Evolutionary conservation across 768 basidiomycete genomes (phyloP).

Genomic region (Cystofilobasidium capitatum): DNA sequence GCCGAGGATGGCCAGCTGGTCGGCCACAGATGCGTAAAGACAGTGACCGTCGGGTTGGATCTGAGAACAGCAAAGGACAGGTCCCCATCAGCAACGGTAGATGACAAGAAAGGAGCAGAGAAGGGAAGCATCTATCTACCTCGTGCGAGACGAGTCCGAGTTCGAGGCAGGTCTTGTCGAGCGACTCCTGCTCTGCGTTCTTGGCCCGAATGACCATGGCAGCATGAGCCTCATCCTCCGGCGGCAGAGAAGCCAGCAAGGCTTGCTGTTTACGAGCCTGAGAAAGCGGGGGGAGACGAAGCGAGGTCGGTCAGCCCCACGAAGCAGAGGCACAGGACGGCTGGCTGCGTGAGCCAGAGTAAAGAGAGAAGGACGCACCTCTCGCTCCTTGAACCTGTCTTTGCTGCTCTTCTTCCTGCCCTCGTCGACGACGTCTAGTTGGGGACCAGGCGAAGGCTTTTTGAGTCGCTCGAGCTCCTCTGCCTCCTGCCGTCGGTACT

Average conservation of each 20-base stretch:
- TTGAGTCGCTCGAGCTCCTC: neutral
- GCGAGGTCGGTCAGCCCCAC: neutral
- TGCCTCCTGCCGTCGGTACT: conserved; percentile 4
- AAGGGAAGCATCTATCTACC: conserved; percentile 28
- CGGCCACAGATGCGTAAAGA: conserved; percentile 85
- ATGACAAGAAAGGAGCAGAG: neutral
- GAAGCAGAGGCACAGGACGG: neutral
- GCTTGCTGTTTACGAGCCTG: conserved; percentile 39
- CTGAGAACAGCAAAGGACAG: conserved; percentile 41
- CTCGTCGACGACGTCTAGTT: neutral
- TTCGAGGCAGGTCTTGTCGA: conserved; percentile 33
- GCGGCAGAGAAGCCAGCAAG: conserved; percentile 34
- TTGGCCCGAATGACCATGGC: conserved; percentile 37
- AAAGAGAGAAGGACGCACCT: conserved; percentile 32
- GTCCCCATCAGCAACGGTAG: neutral
- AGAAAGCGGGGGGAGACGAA: neutral
- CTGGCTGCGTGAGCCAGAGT: neutral
- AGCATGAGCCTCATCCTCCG: conserved; percentile 34
- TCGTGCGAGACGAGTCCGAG: conserved; percentile 37
- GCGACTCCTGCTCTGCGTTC: conserved; percentile 36
- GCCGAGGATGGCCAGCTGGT: conserved; percentile 71
- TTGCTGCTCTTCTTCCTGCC: conserved; percentile 38
- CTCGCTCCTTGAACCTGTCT: conserved; percentile 38
- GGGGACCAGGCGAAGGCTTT: neutral
- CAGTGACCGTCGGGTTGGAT: conserved; percentile 94